Evolutionary conservation across 306 rosid species (phyloP).

Genomic region (Acacia acuminata): DNA sequence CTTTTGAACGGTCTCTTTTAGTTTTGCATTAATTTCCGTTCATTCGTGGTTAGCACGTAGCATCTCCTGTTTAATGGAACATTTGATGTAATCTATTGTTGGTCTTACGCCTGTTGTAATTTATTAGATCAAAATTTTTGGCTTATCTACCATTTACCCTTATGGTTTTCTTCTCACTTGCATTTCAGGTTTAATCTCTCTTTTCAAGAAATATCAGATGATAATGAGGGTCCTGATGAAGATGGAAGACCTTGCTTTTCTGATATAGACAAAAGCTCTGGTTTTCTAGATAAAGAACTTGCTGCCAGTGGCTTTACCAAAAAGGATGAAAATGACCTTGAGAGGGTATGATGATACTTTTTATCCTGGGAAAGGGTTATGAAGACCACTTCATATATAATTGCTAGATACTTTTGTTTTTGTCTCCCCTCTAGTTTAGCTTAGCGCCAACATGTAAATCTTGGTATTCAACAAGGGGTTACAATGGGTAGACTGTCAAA

Average conservation of each 20-base stretch:
- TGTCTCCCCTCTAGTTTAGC: slow-evolving; percentile 5
- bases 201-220: slow-evolving; percentile 62
- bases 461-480: slow-evolving; percentile 1
- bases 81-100: not conserved
- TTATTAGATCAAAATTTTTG: not conserved
- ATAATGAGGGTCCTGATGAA: slow-evolving; percentile 56
- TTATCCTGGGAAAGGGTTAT: not conserved
- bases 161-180: slow-evolving; percentile 10
- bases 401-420: slow-evolving; percentile 19
- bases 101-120: not conserved
- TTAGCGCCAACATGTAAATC: not conserved
- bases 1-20: not conserved
- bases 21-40: not conserved
- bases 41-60: not conserved
- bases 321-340: slow-evolving; percentile 76
- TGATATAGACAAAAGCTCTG: slow-evolving; percentile 58
- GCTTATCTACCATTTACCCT: slow-evolving; percentile 8
- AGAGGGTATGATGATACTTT: slow-evolving; percentile 51
- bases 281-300: slow-evolving; percentile 84
- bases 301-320: slow-evolving; percentile 89
- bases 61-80: not conserved
- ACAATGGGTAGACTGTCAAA: slow-evolving; percentile 8
- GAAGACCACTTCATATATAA: not conserved
- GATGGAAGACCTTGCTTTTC: slow-evolving; percentile 66
- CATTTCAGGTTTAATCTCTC: slow-evolving; percentile 68